A percentile compares a stretch with the other conserved stretches of the same genome.
Evolutionary conservation across 768 basidiomycete species (phyloP).

Genomic region (Phanerodontia chrysosporium): DNA sequence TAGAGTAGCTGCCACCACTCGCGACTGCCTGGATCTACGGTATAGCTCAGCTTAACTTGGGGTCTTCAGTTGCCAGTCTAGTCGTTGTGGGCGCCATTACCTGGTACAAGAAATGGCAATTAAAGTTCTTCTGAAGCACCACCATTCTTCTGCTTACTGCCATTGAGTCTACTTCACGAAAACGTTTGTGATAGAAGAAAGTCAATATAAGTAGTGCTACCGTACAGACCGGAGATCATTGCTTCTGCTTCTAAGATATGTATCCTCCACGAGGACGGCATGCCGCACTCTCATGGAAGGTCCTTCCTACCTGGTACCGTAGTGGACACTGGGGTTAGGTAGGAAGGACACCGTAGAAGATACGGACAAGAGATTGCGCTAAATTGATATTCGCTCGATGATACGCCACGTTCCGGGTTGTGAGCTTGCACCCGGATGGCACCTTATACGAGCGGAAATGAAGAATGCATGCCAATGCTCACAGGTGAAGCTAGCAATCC

Average conservation of each 20-base stretch:
- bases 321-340: background rate
- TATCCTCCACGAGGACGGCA: background rate
- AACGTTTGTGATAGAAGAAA: too few species aligned
- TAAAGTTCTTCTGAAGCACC: slow-evolving; percentile 25
- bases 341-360: background rate
- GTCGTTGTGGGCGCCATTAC: slow-evolving; percentile 48
- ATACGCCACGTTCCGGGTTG: slow-evolving; percentile 27
- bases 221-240: too few species aligned
- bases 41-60: slow-evolving; percentile 64
- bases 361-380: background rate
- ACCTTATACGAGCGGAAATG: slow-evolving; percentile 25
- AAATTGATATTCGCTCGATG: slow-evolving; percentile 25
- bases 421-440: slow-evolving; percentile 22
- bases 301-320: background rate
- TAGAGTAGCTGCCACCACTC: slow-evolving; percentile 66
- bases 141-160: too few species aligned
- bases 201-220: too few species aligned
- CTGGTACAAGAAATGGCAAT: slow-evolving; percentile 58
- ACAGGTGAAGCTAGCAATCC: background rate
- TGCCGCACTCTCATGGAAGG: background rate
- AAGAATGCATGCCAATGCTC: slow-evolving; percentile 2
- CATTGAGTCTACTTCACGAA: too few species aligned
- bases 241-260: background rate
- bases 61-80: slow-evolving; percentile 56
- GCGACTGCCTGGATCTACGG: slow-evolving; percentile 78